Evolutionary conservation across 345 rosid species (phyloP).

Genomic region (Abelmoschus esculentus): DNA sequence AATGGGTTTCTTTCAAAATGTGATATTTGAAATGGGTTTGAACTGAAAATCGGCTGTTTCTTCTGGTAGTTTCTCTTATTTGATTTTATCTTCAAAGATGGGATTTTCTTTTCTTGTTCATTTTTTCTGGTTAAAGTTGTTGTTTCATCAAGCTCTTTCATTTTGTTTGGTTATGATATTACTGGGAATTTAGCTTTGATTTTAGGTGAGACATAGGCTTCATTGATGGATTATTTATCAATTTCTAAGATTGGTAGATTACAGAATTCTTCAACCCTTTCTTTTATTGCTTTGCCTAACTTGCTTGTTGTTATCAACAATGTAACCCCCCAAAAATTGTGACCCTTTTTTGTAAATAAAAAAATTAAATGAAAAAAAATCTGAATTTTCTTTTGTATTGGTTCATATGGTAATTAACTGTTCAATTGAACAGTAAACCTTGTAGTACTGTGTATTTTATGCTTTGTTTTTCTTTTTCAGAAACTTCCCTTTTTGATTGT

Average conservation of each 20-base stretch:
- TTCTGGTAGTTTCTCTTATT: neutral
- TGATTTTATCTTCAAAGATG: neutral
- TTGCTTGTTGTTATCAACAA: neutral
- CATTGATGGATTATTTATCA: constrained; percentile 5
- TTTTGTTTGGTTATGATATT: neutral
- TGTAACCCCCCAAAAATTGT: neutral
- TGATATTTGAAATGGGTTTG: constrained; percentile 1
- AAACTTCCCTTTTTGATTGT: neutral
- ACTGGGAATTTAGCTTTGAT: neutral
- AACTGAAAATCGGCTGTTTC: neutral
- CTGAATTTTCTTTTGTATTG: neutral
- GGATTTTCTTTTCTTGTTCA: neutral
- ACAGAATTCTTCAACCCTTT: constrained; percentile 1
- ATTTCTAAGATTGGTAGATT: constrained; percentile 4
- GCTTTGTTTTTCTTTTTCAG: neutral
- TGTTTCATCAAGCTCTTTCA: neutral
- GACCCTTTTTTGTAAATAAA: neutral
- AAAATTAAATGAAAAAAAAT: too few relatives aligned
- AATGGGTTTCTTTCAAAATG: constrained; percentile 7
- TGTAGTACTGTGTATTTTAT: neutral
- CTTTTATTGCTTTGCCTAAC: constrained; percentile 2
- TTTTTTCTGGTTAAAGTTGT: neutral
- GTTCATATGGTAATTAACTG: constrained; percentile 5
- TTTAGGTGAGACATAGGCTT: constrained; percentile 6
- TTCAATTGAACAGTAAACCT: constrained; percentile 13